phyloP scores from a whole-genome alignment of 495 filamentous ascomycete genomes.

The Neurospora sp. region DNA sequence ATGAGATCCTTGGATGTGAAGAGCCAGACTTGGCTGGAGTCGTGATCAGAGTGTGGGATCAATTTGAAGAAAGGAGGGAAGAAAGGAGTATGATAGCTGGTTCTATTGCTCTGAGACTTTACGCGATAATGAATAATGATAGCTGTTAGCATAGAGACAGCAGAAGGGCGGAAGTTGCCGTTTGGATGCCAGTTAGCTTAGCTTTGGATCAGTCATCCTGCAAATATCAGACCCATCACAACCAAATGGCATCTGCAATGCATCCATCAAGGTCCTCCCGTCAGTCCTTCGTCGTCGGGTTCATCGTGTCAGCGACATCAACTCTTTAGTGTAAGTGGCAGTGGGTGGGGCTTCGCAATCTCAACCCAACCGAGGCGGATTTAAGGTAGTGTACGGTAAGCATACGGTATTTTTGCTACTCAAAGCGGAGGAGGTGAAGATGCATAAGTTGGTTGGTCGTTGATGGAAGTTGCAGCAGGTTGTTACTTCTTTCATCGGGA shows the following conservation, averaged over 20 bases:
- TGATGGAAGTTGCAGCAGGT: neutral
- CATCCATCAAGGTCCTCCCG: neutral
- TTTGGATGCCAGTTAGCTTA: too few species aligned
- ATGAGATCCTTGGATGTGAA: neutral
- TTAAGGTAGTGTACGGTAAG: neutral
- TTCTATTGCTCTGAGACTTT: neutral
- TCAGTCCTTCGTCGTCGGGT: neutral
- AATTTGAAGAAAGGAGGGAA: neutral
- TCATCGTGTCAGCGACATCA: neutral
- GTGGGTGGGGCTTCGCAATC: neutral
- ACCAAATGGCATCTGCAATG: neutral
- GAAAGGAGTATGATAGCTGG: neutral
- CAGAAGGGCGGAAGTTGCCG: too few species aligned
- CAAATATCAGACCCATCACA: too few species aligned
- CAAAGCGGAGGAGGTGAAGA: neutral
- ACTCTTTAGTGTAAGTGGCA: neutral
- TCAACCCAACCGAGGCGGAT: neutral
- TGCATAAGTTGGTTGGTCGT: neutral
- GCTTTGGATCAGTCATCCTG: too few species aligned
- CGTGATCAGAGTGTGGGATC: neutral
- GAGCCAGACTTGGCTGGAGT: neutral
- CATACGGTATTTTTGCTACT: neutral
- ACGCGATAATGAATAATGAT: neutral
- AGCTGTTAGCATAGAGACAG: neutral
- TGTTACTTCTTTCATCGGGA: neutral